These are phyloP conservation scores for Cladosporium sp. DNA, from an alignment of 2,329 filamentous ascomycete species.

Conservation along the genomic window DNA sequence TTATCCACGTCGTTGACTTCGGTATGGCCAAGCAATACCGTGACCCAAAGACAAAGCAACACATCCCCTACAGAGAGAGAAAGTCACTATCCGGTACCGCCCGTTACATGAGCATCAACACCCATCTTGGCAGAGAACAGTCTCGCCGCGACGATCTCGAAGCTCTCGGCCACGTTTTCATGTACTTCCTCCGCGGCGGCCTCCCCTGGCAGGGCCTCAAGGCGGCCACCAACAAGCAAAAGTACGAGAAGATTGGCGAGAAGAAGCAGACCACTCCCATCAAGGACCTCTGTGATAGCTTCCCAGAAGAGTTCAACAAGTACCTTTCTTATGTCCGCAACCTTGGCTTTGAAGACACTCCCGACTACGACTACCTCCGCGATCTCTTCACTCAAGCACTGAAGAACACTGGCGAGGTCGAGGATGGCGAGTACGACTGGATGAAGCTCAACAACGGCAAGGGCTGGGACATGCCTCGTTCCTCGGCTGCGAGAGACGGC, in stretches of 20 bases:
- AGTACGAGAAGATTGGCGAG: slow-evolving; percentile 99
- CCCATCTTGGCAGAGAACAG: slow-evolving; percentile 92
- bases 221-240: slow-evolving; percentile 79
- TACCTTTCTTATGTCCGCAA: slow-evolving; percentile 97
- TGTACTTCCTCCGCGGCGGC: slow-evolving; percentile 65
- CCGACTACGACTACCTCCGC: slow-evolving; percentile 95
- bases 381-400: slow-evolving; percentile 95
- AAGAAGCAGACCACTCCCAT: slow-evolving; percentile 99
- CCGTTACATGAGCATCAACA: slow-evolving; percentile 99
- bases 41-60: slow-evolving; percentile 97
- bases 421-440: slow-evolving; percentile 99
- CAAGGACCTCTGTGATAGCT: slow-evolving; percentile 94
- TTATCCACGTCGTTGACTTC: slow-evolving; percentile 98
- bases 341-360: slow-evolving; percentile 95
- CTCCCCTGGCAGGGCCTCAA: slow-evolving; percentile 66
- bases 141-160: slow-evolving; percentile 94
- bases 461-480: slow-evolving; percentile 76
- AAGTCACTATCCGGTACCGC: slow-evolving; percentile 92
- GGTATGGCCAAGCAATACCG: slow-evolving; percentile 99
- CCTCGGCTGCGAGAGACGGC: slow-evolving; percentile 10
- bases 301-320: slow-evolving; percentile 97
- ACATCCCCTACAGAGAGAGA: slow-evolving; percentile 94
- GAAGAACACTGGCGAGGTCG: slow-evolving; percentile 89
- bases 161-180: slow-evolving; percentile 68
- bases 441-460: slow-evolving; percentile 96